A percentile compares a stretch with the other conserved stretches of the same genome.
Evolutionary conservation across 176 grass and related monocot genomes (phyloP).

Genomic region (Pontederia crassipes): DNA sequence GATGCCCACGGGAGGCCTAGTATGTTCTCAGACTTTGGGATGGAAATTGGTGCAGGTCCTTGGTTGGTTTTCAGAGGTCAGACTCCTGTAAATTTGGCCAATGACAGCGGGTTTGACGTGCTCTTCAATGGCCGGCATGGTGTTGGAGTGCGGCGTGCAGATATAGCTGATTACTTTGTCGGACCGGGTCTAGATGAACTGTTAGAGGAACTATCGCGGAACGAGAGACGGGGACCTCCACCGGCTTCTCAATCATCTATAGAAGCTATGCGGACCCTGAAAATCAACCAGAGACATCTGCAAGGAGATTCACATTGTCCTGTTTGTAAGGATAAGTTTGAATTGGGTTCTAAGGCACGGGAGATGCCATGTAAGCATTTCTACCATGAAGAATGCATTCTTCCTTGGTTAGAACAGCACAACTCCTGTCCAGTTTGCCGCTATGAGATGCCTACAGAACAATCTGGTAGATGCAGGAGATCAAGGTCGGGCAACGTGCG

Average conservation of each 20-base stretch:
- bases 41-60: conserved; percentile 4
- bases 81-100: conserved; percentile 4
- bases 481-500: neutral
- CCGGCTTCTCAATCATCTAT: conserved; percentile 54
- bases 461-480: conserved; percentile 3
- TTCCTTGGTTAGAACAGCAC: conserved; percentile 80
- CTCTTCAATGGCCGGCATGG: conserved; percentile 8
- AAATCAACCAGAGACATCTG: conserved; percentile 55
- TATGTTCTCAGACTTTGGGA: neutral
- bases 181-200: conserved; percentile 8
- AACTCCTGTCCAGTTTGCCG: conserved; percentile 94
- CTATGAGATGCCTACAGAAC: conserved; percentile 43
- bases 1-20: neutral
- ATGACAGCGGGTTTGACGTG: neutral
- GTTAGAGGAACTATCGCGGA: conserved; percentile 10
- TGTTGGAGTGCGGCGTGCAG: neutral
- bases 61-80: conserved; percentile 10
- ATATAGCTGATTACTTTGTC: conserved; percentile 11
- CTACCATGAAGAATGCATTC: conserved; percentile 74
- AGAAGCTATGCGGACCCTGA: conserved; percentile 62
- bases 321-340: conserved; percentile 75
- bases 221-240: conserved; percentile 31
- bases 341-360: conserved; percentile 48
- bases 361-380: conserved; percentile 97
- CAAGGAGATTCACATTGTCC: conserved; percentile 52